phyloP scores from a whole-genome alignment of 2,329 filamentous ascomycete genomes.

The Aspergillus sp. region DNA sequence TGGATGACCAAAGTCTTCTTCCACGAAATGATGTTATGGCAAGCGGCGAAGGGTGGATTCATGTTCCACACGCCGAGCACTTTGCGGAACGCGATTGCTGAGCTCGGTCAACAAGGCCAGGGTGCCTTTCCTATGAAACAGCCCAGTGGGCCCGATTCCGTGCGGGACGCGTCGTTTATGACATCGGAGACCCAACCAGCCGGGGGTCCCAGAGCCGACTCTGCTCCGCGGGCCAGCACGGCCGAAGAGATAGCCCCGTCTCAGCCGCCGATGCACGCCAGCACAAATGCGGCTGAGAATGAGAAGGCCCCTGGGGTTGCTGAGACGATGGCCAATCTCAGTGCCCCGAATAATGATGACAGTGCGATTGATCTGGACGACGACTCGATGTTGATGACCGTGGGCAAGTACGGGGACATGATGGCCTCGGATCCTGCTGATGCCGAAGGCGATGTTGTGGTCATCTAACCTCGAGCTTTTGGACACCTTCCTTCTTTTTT shows the following conservation, averaged over 20 bases:
- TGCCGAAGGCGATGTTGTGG: conserved; percentile 46
- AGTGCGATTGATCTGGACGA: conserved; percentile 69
- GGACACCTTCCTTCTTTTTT: conserved; percentile 7
- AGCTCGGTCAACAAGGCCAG: conserved; percentile 20
- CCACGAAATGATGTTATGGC: conserved; percentile 89
- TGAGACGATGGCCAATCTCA: conserved; percentile 38
- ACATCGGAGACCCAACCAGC: conserved; percentile 15
- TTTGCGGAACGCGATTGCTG: conserved; percentile 27
- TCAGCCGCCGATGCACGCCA: conserved; percentile 15
- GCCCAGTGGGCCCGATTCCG: conserved; percentile 11
- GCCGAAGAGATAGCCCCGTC: conserved; percentile 17
- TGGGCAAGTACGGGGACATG: conserved; percentile 47
- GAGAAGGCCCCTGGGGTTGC: conserved; percentile 47
- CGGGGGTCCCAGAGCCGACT: conserved; percentile 18
- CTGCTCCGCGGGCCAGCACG: conserved; percentile 17
- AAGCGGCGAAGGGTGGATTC: conserved; percentile 88
- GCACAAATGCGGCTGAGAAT: conserved; percentile 26
- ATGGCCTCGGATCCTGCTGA: conserved; percentile 46
- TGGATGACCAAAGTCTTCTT: conserved; percentile 89
- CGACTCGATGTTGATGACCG: conserved; percentile 42
- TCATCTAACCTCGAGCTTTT: conserved; percentile 34
- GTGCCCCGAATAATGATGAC: conserved; percentile 57
- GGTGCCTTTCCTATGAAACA: conserved; percentile 23
- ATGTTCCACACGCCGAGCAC: conserved; percentile 55
- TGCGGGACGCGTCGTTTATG: conserved; percentile 16